Evolutionary conservation across 495 filamentous ascomycete genomes (phyloP).

Genomic region (Podospora sp.): DNA sequence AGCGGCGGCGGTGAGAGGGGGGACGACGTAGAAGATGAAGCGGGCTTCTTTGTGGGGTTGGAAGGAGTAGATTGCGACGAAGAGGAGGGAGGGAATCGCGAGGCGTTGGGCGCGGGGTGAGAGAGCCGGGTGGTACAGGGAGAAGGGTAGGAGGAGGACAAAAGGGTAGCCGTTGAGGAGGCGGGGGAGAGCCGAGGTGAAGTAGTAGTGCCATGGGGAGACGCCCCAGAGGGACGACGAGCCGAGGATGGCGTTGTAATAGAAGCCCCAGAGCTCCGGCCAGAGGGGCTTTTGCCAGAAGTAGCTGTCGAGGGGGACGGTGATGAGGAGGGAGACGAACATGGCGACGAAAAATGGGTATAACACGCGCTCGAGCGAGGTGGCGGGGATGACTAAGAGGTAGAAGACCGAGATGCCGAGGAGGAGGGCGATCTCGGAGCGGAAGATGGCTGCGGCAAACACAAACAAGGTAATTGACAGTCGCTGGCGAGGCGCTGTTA

Average conservation of each 20-base stretch:
- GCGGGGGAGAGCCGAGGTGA: slow-evolving; percentile 75
- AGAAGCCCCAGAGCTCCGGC: slow-evolving; percentile 89
- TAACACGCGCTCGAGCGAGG: slow-evolving; percentile 62
- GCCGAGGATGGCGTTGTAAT: slow-evolving; percentile 84
- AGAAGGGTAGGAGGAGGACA: slow-evolving; percentile 64
- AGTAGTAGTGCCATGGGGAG: slow-evolving; percentile 82
- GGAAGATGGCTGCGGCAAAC: slow-evolving; percentile 81
- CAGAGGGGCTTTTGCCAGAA: slow-evolving; percentile 91
- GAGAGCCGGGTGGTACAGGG: slow-evolving; percentile 56
- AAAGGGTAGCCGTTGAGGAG: slow-evolving; percentile 76
- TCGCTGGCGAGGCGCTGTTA: slow-evolving; percentile 44
- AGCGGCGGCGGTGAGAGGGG: slow-evolving; percentile 75
- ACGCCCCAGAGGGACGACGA: slow-evolving; percentile 84
- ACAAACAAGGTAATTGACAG: slow-evolving; percentile 74
- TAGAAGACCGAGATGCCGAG: slow-evolving; percentile 60
- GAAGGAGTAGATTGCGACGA: slow-evolving; percentile 75
- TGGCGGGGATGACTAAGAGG: slow-evolving; percentile 58
- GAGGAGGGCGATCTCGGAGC: slow-evolving; percentile 85
- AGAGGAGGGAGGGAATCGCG: slow-evolving; percentile 67
- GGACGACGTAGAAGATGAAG: slow-evolving; percentile 89
- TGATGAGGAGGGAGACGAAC: slow-evolving; percentile 60
- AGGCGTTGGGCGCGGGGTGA: slow-evolving; percentile 50
- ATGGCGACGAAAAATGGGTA: slow-evolving; percentile 69
- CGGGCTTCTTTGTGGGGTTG: slow-evolving; percentile 97
- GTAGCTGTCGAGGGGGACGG: slow-evolving; percentile 79